Percentiles rank a stretch among this genome's conserved stretches.
Evolutionary conservation across 2,329 filamentous ascomycete genomes (phyloP).

Genomic region (Elsinoe perseae): DNA sequence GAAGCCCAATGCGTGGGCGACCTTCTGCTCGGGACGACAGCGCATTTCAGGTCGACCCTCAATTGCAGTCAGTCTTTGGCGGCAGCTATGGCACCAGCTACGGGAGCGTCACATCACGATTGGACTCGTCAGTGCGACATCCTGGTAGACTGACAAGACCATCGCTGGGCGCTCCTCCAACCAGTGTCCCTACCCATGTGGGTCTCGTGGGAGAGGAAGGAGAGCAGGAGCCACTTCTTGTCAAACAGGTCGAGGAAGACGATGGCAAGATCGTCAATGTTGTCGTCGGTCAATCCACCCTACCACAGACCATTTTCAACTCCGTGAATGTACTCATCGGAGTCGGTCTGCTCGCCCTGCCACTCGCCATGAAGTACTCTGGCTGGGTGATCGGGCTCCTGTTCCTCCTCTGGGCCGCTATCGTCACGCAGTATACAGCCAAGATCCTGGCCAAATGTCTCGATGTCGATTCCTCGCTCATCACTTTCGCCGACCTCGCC

Average conservation of each 20-base stretch:
- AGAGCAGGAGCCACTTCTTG: conserved; percentile 63
- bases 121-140: conserved; percentile 49
- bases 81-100: conserved; percentile 63
- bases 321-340: conserved; percentile 90
- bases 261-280: conserved; percentile 78
- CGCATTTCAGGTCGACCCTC: conserved; percentile 44
- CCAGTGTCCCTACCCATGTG: neutral
- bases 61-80: conserved; percentile 59
- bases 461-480: conserved; percentile 73
- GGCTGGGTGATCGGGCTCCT: conserved; percentile 79
- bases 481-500: conserved; percentile 90
- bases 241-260: conserved; percentile 77
- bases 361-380: conserved; percentile 76
- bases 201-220: conserved; percentile 29
- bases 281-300: conserved; percentile 85
- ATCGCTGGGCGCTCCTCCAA: conserved; percentile 32
- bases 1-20: conserved; percentile 16
- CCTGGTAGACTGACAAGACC: conserved; percentile 44
- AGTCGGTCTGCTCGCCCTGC: conserved; percentile 80
- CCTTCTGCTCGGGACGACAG: conserved; percentile 33
- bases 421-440: conserved; percentile 77
- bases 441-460: conserved; percentile 79
- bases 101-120: conserved; percentile 50
- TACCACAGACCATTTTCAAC: conserved; percentile 94
- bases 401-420: conserved; percentile 65